phyloP scores from a whole-genome alignment of 441 rosid genomes.

The Adansonia rubrostipa region DNA sequence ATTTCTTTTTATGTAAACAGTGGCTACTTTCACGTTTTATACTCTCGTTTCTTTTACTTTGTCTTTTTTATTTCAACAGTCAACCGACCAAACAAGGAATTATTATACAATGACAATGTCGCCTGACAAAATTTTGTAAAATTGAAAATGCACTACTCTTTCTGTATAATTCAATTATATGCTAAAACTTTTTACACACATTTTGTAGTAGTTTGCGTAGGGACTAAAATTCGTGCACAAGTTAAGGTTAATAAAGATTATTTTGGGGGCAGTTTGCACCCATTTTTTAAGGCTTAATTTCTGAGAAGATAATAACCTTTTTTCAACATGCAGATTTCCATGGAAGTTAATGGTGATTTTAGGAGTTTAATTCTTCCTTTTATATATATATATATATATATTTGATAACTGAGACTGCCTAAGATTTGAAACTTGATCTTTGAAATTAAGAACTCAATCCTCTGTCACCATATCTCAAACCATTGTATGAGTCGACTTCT shows the following conservation, averaged over 20 bases:
- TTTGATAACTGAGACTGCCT: neutral
- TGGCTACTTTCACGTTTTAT: conserved; percentile 21
- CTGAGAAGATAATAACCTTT: neutral
- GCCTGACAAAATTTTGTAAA: neutral
- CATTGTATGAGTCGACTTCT: too few species aligned
- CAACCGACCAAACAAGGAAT: conserved; percentile 20
- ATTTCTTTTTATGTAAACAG: conserved; percentile 12
- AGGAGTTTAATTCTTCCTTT: neutral
- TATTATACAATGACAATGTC: conserved; percentile 15
- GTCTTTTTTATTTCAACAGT: neutral
- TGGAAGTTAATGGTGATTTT: neutral
- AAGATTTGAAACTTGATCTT: neutral
- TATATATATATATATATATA: too few species aligned
- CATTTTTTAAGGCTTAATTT: neutral
- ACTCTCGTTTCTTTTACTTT: neutral
- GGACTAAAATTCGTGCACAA: neutral
- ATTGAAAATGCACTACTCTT: neutral
- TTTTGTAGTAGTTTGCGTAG: neutral
- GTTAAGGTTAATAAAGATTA: neutral
- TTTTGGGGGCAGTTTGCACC: neutral
- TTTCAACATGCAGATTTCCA: neutral
- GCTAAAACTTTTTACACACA: neutral
- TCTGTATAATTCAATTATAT: neutral
- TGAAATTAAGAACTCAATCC: too few species aligned
- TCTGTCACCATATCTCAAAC: too few species aligned